A percentile compares a stretch with the other conserved stretches of the same genome.
phyloP scores from a whole-genome alignment of 2,329 filamentous ascomycete species.

The Neopestalotiopsis clavispora region DNA sequence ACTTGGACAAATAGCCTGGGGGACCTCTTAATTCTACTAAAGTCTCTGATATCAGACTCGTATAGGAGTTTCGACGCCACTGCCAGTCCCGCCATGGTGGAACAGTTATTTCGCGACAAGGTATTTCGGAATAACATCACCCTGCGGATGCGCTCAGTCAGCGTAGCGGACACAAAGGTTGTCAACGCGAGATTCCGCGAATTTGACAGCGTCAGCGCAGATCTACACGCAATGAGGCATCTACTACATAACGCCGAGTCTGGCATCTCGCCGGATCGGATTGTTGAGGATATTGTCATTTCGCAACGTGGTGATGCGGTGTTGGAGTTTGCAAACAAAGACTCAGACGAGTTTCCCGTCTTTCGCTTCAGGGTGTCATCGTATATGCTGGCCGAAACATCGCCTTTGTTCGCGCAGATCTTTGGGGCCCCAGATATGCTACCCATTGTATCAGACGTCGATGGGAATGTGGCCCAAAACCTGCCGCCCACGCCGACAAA shows the following conservation, averaged over 20 bases:
- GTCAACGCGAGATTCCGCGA: slow-evolving; percentile 49
- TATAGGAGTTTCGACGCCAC: slow-evolving; percentile 52
- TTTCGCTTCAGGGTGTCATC: slow-evolving; percentile 58
- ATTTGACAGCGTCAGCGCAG: slow-evolving; percentile 49
- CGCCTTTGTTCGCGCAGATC: slow-evolving; percentile 56
- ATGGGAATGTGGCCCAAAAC: slow-evolving; percentile 22
- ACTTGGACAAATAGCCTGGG: slow-evolving; percentile 52
- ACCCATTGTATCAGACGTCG: not conserved
- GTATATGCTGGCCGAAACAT: slow-evolving; percentile 54
- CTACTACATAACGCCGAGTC: slow-evolving; percentile 47
- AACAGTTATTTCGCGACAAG: slow-evolving; percentile 47
- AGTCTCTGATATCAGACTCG: slow-evolving; percentile 46
- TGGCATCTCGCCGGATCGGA: slow-evolving; percentile 43
- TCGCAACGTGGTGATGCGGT: slow-evolving; percentile 52
- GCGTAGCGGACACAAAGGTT: slow-evolving; percentile 48
- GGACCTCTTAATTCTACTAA: slow-evolving; percentile 45
- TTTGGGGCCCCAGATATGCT: slow-evolving; percentile 34
- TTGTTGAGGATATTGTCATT: slow-evolving; percentile 48
- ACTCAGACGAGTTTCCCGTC: slow-evolving; percentile 41
- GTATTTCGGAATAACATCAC: slow-evolving; percentile 48
- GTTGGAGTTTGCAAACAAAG: slow-evolving; percentile 55
- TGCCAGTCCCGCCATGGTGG: slow-evolving; percentile 47
- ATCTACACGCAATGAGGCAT: slow-evolving; percentile 44
- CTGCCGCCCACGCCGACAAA: slow-evolving; percentile 38
- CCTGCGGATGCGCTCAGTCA: slow-evolving; percentile 50